Conservation (phyloP, 1,284 basidiomycete species). For the Puccinia brachypodii region DNA sequence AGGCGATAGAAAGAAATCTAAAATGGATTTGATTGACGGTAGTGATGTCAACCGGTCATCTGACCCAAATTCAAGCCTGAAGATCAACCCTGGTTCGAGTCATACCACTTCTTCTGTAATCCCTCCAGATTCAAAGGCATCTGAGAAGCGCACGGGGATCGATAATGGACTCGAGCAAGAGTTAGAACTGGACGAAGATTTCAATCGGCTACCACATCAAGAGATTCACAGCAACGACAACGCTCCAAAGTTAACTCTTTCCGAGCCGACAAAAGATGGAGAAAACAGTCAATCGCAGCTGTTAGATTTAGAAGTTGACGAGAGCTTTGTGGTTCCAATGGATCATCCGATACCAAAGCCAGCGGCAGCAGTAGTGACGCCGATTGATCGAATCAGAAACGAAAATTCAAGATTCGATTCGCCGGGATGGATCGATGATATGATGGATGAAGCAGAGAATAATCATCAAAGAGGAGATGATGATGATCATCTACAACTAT, state of each 20-base stretch:
- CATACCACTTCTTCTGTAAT: neutral
- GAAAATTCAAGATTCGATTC: neutral
- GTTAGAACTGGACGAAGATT: neutral
- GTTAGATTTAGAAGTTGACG: neutral
- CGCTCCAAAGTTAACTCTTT: neutral
- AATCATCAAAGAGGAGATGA: neutral
- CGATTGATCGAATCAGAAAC: neutral
- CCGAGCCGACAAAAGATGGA: neutral
- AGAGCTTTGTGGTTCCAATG: neutral
- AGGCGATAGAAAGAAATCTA: neutral
- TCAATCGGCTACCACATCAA: neutral
- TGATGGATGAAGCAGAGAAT: constrained; percentile 28
- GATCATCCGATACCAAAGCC: neutral
- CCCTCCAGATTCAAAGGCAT: neutral
- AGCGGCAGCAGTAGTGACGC: too few relatives aligned
- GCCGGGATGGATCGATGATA: neutral
- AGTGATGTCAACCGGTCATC: neutral
- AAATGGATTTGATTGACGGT: neutral
- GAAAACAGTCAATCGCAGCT: neutral
- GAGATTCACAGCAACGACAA: neutral
- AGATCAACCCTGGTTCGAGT: neutral
- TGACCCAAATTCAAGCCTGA: neutral
- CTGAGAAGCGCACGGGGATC: neutral
- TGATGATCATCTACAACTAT: too few relatives aligned
- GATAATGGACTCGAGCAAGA: neutral